Conservation (phyloP, 495 filamentous ascomycete species). For the Neurospora sp. region DNA sequence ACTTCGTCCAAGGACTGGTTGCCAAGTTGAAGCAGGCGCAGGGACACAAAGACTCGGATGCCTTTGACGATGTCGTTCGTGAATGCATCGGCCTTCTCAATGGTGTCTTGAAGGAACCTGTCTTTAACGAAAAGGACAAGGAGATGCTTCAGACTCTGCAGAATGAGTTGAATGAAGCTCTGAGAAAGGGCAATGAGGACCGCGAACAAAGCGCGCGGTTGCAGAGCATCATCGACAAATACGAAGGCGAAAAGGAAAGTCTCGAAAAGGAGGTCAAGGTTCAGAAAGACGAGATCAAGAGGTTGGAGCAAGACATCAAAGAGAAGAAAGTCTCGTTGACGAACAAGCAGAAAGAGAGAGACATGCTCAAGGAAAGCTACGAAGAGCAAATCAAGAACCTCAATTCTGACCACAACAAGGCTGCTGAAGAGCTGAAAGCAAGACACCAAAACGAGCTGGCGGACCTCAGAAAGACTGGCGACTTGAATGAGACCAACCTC, state of each 20-base stretch:
- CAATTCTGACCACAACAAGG: neutral
- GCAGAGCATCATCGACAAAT: neutral
- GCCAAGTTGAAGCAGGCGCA: neutral
- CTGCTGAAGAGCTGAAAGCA: neutral
- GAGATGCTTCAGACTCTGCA: neutral
- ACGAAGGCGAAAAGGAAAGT: neutral
- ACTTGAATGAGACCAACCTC: neutral
- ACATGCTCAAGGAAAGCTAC: neutral
- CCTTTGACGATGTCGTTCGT: neutral
- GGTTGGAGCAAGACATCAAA: neutral
- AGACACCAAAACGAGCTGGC: neutral
- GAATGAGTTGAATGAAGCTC: neutral
- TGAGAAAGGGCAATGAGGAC: neutral
- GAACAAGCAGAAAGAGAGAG: neutral
- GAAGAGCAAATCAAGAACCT: neutral
- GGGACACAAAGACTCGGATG: neutral
- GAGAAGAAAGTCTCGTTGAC: neutral
- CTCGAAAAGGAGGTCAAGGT: neutral
- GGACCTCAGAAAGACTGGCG: neutral
- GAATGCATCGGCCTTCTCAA: neutral
- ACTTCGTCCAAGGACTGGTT: neutral
- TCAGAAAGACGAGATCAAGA: constrained; percentile 2
- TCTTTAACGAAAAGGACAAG: neutral
- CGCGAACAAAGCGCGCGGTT: neutral
- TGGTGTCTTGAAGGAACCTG: neutral